Base-by-base conservation (phyloP, 2,329 filamentous ascomycete genomes). In the Colletotrichum sp. region DNA sequence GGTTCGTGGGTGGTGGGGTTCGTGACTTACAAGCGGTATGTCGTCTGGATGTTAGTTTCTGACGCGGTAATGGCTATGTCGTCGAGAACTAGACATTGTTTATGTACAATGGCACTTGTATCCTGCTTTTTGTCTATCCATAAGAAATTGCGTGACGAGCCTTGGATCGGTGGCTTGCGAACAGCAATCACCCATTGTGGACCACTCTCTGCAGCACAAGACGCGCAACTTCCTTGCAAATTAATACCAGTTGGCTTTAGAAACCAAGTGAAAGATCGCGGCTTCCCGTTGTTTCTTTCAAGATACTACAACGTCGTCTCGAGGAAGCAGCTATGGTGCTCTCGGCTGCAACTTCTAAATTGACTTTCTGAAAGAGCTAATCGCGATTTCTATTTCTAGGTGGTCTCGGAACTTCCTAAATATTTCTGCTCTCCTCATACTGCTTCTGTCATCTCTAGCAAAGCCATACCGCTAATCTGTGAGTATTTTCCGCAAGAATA, bases 401-500 rank as follows among this genome's bases (percentile, higher is more conserved):
- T 36, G 15, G 34, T 2, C 7, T 36, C 34, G 34, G 8, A 36
- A 36, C 3, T 16, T 16, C 34, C 34, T 36, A 16, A 16, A 16
- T 12, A 21, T n/a, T 21, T 49, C 9, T 21, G 6, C 6, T n/a
- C 18, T 21, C 6, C 10, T 6, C 10, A 21, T 6, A 49, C 10
- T 12, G 10, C 44, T 21, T 13, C 44, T 13, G 10, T 12, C 1
- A 6, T 49, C 9, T 49, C n/a, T 3, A 49, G 10, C 9, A 12
- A 13, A 49, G 6, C n/a, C 6, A 21, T 5, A 13, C 3, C 12
- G 44, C 0, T 13, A 4, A 21, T 13, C 44, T 0, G 44, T 21
- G 44, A 52, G n/a, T n/a, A n/a, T 12, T 4, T 49, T 4, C 1
- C 9, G 5, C 39, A 1, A n/a, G 0, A 12, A 12, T 12, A 2